Conservation (phyloP, 139 green algal species). For the Chlamydomonas schloesseri region DNA sequence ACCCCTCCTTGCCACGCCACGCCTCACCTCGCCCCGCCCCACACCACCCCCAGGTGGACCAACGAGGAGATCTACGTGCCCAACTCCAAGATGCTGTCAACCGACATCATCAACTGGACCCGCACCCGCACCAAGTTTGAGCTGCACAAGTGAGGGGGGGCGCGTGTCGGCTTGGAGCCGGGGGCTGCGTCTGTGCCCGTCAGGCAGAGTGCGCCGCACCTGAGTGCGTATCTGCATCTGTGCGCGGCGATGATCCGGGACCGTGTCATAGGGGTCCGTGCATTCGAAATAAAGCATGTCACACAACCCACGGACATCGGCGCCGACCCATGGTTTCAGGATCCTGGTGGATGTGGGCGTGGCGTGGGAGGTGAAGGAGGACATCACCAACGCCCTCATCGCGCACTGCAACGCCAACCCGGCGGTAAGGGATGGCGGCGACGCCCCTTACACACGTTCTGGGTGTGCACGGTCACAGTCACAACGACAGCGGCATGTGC, state of each 20-base stretch:
- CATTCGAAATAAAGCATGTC: no score
- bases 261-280: no score
- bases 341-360: constrained; percentile 40
- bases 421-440: background rate
- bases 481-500: no score
- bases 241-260: no score
- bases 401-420: constrained; percentile 25
- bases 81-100: constrained; percentile 28
- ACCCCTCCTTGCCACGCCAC: background rate
- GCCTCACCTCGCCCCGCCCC: background rate
- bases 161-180: no score
- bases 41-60: background rate
- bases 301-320: no score
- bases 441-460: no score
- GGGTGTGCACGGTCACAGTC: no score
- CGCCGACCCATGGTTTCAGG: no score
- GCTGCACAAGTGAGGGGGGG: constrained; percentile 22
- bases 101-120: constrained; percentile 41
- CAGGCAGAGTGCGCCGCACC: background rate
- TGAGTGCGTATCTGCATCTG: no score
- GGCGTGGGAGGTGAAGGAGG: constrained; percentile 31
- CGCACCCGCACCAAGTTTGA: constrained; percentile 36
- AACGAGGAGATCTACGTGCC: constrained; percentile 45
- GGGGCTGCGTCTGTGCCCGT: background rate
- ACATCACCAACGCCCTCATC: constrained; percentile 20